Base-by-base conservation (phyloP, 176 grass and related monocot species). In the Hordeum marinum region DNA sequence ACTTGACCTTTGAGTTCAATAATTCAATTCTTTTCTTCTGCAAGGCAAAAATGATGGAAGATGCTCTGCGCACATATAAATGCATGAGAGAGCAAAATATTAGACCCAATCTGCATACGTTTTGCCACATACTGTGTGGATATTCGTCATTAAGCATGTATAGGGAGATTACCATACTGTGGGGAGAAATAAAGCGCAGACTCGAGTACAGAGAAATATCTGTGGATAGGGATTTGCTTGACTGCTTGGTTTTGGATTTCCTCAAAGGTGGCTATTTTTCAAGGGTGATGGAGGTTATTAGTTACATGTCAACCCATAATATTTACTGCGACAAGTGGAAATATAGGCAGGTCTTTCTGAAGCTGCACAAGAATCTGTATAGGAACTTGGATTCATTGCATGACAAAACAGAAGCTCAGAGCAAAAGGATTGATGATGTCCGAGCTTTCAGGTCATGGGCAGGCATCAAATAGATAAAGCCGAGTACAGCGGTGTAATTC, bases 41-140 rank as follows among this genome's bases (percentile, higher is more conserved):
- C 83, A 86, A 89, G 84, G 93, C 96, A 43, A 98, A 98, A 83
- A 94, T 98, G 96, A 92, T 98, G 83, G 89, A 95, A 65, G 91
- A 95, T 87, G 96, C 89, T 90, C 42, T 98, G 32, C 79, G 42
- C 37, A 92, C 96, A 69, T 92, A 90, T 88, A 98, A 94, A 83
- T 71, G 60, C 46, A 98, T 98, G 96, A 90, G 81, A 85, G 74
- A 90, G 86, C 89, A 82, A 86, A 95, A 90, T 65, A 81, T 98
- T 69, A 88, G 72, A 67, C 93, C 96, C 52, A 98, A 76, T 59
- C 40, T 78, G 50, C 83, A 90, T 61, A 98, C 91, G 4, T 92
- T 94, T 84, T 88, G 81, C 70, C 87, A 95, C 76, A 88, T 98
- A 64, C 13, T 98, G 67, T 77, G 89, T 6, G 88, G 93, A 43